Evolutionary conservation across 2,329 filamentous ascomycete genomes (phyloP), one percentile per base, ranked within the genome.

Genomic region (Penicillium sclerotigenum): DNA sequence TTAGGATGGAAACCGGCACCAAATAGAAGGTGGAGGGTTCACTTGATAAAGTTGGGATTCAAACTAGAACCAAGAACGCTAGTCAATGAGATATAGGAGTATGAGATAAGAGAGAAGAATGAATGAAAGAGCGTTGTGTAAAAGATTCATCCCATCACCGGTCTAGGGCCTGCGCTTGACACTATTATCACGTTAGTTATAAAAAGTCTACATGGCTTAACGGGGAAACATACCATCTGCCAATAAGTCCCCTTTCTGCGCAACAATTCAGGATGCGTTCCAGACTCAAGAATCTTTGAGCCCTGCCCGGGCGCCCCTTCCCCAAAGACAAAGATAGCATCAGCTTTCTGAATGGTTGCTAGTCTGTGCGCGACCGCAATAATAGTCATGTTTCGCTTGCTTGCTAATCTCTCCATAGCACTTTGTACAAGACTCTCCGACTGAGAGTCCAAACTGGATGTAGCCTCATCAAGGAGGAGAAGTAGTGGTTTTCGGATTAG

Each of bases 391-490:
- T 66, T 86, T 8, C 82, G 82, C 60, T 79, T 78, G 4, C 80
- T 80, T 0, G 84, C 85, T 33, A 63, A 68, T 40, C 78, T 78
- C 75, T 90, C 86, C 66, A 92, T 84, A 0, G 88, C 87, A 0
- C 77, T 78, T 71, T 92, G 86, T 10, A 90, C 84, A 1, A 86
- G 74, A 59, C 82, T 82, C 68, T 90, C 87, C 0, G 81, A 85
- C 64, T 87, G 81, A 0, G 84, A 85, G 60, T 90, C 87, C 0
- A 90, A 76, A 49, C 77, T 80, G 1, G 75, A 79, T 0, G 83
- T 86, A 3, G 84, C 83, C 67, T 86, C 83, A 51, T 87, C 84
- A 0, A 87, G 73, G 0, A 86, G 70, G 3, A 86, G 68, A 4
- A 86, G 66, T 6, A 71, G 67, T 0, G 82, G 82, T 22, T 79